Evolutionary conservation across 2,329 filamentous ascomycete species (phyloP).

Genomic region (Xylaria arbuscula): DNA sequence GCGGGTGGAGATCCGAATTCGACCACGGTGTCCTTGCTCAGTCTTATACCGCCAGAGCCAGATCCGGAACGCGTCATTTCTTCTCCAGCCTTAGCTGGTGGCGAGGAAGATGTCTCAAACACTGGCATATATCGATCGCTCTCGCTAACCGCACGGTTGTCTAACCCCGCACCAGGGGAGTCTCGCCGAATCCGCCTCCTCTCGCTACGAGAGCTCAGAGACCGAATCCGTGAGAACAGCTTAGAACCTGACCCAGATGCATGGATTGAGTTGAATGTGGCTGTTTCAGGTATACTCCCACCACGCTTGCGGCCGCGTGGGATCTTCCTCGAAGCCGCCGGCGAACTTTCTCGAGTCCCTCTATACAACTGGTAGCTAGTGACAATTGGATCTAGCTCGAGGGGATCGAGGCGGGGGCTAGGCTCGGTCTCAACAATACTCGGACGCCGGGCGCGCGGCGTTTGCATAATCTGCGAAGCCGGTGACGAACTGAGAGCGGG

Average conservation of each 20-base stretch:
- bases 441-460: slow-evolving; percentile 48
- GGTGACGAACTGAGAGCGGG: slow-evolving; percentile 41
- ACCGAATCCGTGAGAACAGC: slow-evolving; percentile 34
- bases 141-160: neutral
- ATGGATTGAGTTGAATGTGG: neutral
- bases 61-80: slow-evolving; percentile 45
- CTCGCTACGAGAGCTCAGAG: slow-evolving; percentile 29
- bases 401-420: slow-evolving; percentile 51
- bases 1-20: slow-evolving; percentile 45
- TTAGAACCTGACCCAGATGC: slow-evolving; percentile 9
- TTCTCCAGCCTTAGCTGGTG: slow-evolving; percentile 30
- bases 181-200: slow-evolving; percentile 21
- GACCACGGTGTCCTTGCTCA: slow-evolving; percentile 45
- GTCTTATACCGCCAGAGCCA: slow-evolving; percentile 43
- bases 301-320: slow-evolving; percentile 33
- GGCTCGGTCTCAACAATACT: slow-evolving; percentile 60
- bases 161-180: neutral
- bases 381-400: slow-evolving; percentile 42
- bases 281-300: slow-evolving; percentile 22
- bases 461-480: slow-evolving; percentile 45
- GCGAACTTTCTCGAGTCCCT: slow-evolving; percentile 5
- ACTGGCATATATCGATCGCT: neutral
- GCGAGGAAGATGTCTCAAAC: slow-evolving; percentile 7
- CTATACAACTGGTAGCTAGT: slow-evolving; percentile 49
- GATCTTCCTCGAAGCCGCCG: slow-evolving; percentile 1